Percentiles rank a stretch among this genome's conserved stretches.
Conservation (phyloP, 2,329 filamentous ascomycete species). For the Fusarium transvaalense region DNA sequence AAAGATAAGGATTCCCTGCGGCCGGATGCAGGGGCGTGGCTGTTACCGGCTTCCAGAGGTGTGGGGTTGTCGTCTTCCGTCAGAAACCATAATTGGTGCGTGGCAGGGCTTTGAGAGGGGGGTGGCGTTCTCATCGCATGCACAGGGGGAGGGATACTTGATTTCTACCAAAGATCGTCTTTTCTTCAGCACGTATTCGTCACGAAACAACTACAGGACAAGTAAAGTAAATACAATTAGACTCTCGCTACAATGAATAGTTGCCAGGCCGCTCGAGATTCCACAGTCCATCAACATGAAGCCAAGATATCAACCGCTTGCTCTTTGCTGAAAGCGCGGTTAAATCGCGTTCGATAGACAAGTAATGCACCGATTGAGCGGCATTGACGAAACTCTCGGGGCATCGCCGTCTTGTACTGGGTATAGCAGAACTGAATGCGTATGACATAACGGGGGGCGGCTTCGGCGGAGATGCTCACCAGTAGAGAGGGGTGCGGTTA, state of each 20-base stretch:
- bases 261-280: background rate
- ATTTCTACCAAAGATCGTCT: conserved; percentile 20
- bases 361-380: conserved; percentile 7
- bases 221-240: background rate
- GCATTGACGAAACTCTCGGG: conserved; percentile 14
- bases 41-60: conserved; percentile 43
- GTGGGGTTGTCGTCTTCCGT: conserved; percentile 28
- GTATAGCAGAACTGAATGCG: conserved; percentile 20
- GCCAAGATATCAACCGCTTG: background rate
- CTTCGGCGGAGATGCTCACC: conserved; percentile 38
- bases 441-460: conserved; percentile 44
- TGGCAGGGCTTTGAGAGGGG: conserved; percentile 21
- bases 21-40: conserved; percentile 49
- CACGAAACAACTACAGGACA: background rate
- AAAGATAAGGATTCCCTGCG: conserved; percentile 47
- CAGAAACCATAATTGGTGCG: conserved; percentile 37
- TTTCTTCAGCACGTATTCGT: conserved; percentile 5
- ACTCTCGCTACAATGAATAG: background rate
- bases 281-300: background rate
- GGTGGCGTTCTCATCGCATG: conserved; percentile 20
- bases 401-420: conserved; percentile 30
- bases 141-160: conserved; percentile 34
- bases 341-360: background rate
- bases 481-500: conserved; percentile 32
- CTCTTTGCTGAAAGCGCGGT: conserved; percentile 3